Base-by-base conservation (phyloP, 2,329 filamentous ascomycete species). In the Exophiala bonariae region DNA sequence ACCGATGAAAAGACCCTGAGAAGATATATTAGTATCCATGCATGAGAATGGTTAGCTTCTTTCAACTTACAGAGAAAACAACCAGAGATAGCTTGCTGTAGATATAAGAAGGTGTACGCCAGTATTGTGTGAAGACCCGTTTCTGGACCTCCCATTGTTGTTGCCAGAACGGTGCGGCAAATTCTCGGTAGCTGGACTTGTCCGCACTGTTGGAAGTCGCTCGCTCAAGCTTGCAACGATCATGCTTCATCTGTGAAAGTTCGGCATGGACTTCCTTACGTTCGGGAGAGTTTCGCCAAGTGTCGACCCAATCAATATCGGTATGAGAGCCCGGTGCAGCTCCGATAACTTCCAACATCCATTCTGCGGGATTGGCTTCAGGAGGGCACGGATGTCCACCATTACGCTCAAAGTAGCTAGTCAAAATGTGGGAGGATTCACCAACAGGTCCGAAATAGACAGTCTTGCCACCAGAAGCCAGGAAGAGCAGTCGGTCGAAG, bases 81-180 rank as follows among this genome's bases (percentile, higher is more conserved):
- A 84, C 89, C 14, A 95, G 82, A 1, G 77, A 72, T 0, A 77
- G 65, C 75, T 95, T 95, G 60, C 87, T 85, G 73, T 92, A 95
- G 66, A 96, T 91, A 73, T 95, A 95, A 4, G 83, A 79, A 0
- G 90, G 90, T 0, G 85, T 91, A 50, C 90, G 86, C 89, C 90
- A 95, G 77, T 93, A 95, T 66, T 95, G 89, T 63, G 91, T 81
- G 74, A 93, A 93, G 19, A 93, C 86, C 61, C 90, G 88, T 56
- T 78, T 66, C 14, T 81, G 78, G 47, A 89, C 87, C 61, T 84
- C 77, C 46, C 69, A 71, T 33, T 92, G 71, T 66, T 96, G 90
- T 6, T 73, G 62, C 32, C 57, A 61, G 63, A 95, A 89, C 0
- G 86, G 81, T 4, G 88, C 87, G 3, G 90, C 90, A 52, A 95